A percentile compares a stretch with the other conserved stretches of the same genome.
These are phyloP conservation scores for Cystobasidium tubakii DNA, from an alignment of 768 basidiomycete genomes.

Conservation along the genomic window DNA sequence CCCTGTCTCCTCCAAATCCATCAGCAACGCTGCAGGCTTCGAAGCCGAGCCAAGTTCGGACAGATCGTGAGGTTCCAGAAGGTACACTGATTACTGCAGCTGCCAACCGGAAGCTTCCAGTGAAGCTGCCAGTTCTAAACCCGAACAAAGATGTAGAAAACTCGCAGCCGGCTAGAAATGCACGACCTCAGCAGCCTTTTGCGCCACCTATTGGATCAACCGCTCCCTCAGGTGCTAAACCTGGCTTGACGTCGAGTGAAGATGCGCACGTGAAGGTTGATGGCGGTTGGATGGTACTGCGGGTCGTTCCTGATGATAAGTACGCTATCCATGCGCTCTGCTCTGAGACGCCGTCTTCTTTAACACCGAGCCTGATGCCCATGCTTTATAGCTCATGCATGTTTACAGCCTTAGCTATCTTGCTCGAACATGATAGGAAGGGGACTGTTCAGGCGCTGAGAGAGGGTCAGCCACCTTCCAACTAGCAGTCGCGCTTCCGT, in stretches of 20 bases:
- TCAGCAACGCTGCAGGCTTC: neutral
- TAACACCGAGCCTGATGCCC: too few species aligned
- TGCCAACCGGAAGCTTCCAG: neutral
- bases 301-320: slow-evolving; percentile 35
- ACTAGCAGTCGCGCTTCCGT: neutral
- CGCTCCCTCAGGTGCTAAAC: slow-evolving; percentile 21
- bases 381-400: slow-evolving; percentile 26
- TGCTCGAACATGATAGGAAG: slow-evolving; percentile 11
- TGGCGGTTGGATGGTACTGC: slow-evolving; percentile 25
- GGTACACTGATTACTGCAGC: neutral
- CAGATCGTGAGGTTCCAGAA: neutral
- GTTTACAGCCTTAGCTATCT: slow-evolving; percentile 29
- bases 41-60: neutral
- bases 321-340: neutral
- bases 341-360: neutral
- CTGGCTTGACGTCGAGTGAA: slow-evolving; percentile 13
- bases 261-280: slow-evolving; percentile 27
- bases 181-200: slow-evolving; percentile 25
- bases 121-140: neutral
- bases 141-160: neutral
- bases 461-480: neutral
- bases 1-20: neutral
- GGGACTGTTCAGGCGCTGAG: neutral
- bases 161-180: slow-evolving; percentile 10
- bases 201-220: neutral